Evolutionary conservation across 805 yeast genomes (phyloP).

Genomic region (Saccharomycopsis schoenii): DNA sequence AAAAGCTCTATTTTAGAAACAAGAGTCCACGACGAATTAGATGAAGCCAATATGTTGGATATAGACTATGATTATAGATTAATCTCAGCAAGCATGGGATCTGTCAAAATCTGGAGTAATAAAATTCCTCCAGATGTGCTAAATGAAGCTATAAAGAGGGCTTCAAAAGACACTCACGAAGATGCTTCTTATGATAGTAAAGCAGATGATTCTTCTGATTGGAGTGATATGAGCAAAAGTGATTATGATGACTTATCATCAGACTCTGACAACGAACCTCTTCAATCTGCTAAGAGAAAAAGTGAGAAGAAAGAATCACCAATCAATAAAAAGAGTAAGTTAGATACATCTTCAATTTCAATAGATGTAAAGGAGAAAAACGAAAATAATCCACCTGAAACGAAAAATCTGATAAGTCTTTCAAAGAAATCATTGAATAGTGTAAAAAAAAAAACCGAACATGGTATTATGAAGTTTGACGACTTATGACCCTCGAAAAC

Average conservation of each 20-base stretch:
- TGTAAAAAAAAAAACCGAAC: background rate
- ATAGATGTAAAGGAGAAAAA: constrained; percentile 16
- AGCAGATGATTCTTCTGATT: constrained; percentile 5
- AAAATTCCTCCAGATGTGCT: constrained; percentile 18
- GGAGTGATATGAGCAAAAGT: constrained; percentile 6
- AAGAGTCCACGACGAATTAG: constrained; percentile 55
- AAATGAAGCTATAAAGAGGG: constrained; percentile 21
- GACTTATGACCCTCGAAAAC: too few relatives aligned
- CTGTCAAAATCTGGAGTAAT: constrained; percentile 64
- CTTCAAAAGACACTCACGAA: constrained; percentile 17
- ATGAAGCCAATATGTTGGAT: constrained; percentile 71
- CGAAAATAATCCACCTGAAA: constrained; percentile 6
- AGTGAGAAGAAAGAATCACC: constrained; percentile 89
- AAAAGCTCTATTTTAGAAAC: constrained; percentile 55
- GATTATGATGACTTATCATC: constrained; percentile 4
- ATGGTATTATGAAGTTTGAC: constrained; percentile 15
- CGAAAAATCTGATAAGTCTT: constrained; percentile 4
- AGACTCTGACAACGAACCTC: background rate
- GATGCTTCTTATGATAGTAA: constrained; percentile 14
- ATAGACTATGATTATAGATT: constrained; percentile 73
- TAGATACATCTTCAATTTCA: constrained; percentile 16
- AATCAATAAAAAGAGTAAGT: constrained; percentile 27
- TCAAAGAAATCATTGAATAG: constrained; percentile 1
- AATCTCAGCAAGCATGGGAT: constrained; percentile 77
- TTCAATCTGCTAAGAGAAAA: constrained; percentile 78